phyloP scores from a whole-genome alignment of 2,329 filamentous ascomycete genomes.

The Elsinoe batatas region DNA sequence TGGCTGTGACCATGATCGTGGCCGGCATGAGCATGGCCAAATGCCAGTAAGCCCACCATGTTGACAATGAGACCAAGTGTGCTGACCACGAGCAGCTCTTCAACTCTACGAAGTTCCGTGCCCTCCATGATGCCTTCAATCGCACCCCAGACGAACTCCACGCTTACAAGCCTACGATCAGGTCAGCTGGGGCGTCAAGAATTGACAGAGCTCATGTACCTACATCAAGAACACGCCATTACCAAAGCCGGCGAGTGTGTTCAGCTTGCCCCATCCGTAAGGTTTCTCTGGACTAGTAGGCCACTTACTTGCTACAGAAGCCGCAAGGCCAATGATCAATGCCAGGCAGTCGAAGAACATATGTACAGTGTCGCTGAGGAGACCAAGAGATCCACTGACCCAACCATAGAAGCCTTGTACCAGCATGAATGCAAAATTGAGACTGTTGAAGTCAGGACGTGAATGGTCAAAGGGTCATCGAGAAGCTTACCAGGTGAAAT shows the following conservation, averaged over 20 bases:
- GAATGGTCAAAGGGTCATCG: neutral
- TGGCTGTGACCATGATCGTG: constrained; percentile 41
- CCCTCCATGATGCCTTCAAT: constrained; percentile 79
- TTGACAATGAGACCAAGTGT: constrained; percentile 80
- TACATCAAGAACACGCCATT: constrained; percentile 92
- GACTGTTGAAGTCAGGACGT: constrained; percentile 40
- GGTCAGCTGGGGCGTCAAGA: neutral
- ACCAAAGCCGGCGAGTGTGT: constrained; percentile 89
- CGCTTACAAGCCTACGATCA: constrained; percentile 65
- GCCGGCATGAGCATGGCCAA: constrained; percentile 49
- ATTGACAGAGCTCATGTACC: constrained; percentile 22
- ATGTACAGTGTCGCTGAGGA: constrained; percentile 96
- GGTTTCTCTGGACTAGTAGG: constrained; percentile 80
- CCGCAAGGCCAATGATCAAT: constrained; percentile 78
- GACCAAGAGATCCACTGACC: constrained; percentile 79
- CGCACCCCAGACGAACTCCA: constrained; percentile 94
- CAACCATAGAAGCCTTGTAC: constrained; percentile 93
- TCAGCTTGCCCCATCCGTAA: constrained; percentile 93
- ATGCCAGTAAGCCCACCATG: constrained; percentile 80
- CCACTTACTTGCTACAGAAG: constrained; percentile 94
- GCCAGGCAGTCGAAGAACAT: constrained; percentile 99
- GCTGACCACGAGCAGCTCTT: constrained; percentile 83
- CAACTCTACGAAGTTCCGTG: constrained; percentile 69
- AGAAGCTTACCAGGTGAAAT: constrained; percentile 72
- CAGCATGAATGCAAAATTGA: constrained; percentile 92